phyloP scores from a whole-genome alignment of 1,139 yeast species.

The Protomyces inouyei region DNA sequence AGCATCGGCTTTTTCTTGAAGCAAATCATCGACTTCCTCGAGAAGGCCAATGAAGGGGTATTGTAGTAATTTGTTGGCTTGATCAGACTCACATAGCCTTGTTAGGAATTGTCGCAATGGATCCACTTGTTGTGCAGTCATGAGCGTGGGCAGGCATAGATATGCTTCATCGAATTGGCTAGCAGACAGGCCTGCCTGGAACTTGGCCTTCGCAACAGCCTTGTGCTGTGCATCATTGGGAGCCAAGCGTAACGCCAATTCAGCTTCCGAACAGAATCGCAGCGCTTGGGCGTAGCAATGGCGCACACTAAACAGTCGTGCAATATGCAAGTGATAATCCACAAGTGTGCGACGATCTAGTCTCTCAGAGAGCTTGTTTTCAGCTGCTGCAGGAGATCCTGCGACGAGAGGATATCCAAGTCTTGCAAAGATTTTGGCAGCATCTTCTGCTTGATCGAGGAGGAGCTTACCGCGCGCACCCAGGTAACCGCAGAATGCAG shows the following conservation, averaged over 20 bases:
- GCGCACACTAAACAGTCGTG: not conserved
- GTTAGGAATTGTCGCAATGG: conserved; percentile 16
- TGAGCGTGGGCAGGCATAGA: not conserved
- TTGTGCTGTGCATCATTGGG: not conserved
- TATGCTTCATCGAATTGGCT: conserved; percentile 16
- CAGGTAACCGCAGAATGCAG: conserved; percentile 1
- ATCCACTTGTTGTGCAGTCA: conserved; percentile 7
- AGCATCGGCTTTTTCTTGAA: conserved; percentile 19
- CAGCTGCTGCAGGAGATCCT: not conserved
- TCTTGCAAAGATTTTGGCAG: conserved; percentile 11
- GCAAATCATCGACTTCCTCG: conserved; percentile 26
- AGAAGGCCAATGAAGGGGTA: conserved; percentile 26
- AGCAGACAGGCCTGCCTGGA: conserved; percentile 13
- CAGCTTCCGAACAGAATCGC: conserved; percentile 12
- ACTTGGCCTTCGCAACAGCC: not conserved
- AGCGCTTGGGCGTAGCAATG: not conserved
- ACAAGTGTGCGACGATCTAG: not conserved
- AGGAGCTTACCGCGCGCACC: conserved; percentile 8
- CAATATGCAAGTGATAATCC: conserved; percentile 12
- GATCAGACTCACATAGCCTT: conserved; percentile 20
- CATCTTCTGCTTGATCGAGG: not conserved
- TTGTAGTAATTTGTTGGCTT: conserved; percentile 1
- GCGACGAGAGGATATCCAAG: not conserved
- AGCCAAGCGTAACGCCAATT: not conserved
- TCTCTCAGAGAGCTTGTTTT: not conserved